Conservation (phyloP, 2,329 filamentous ascomycete species). For the Epicoccum nigrum region DNA sequence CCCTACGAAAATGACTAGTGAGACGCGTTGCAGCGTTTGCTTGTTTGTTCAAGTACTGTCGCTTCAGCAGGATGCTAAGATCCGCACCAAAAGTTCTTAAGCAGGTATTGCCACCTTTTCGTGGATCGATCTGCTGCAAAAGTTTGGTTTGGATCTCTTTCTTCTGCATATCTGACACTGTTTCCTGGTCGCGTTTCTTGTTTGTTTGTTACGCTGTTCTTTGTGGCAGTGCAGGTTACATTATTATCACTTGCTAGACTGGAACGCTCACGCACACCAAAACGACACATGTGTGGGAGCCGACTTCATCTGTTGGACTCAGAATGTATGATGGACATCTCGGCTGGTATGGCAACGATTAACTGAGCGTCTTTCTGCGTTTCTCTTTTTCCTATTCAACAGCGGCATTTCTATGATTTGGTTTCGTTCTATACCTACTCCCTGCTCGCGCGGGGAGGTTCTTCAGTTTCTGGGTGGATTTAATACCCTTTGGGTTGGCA, state of each 20-base stretch:
- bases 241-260: constrained; percentile 46
- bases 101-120: constrained; percentile 12
- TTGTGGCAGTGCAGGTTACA: constrained; percentile 44
- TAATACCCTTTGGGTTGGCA: constrained; percentile 33
- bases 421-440: constrained; percentile 39
- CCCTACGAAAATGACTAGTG: not conserved
- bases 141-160: constrained; percentile 24
- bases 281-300: constrained; percentile 35
- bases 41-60: not conserved
- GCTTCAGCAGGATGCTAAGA: not conserved
- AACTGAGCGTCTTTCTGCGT: constrained; percentile 20
- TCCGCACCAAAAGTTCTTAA: constrained; percentile 26
- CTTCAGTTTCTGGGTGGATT: constrained; percentile 30
- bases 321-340: constrained; percentile 36
- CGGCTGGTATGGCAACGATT: constrained; percentile 24
- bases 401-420: constrained; percentile 14
- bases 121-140: constrained; percentile 21
- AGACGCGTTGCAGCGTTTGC: not conserved
- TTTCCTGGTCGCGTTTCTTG: constrained; percentile 29
- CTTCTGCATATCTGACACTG: constrained; percentile 26
- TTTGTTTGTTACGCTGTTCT: constrained; percentile 36
- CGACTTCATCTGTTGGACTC: constrained; percentile 25
- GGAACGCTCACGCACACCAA: constrained; percentile 46
- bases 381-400: constrained; percentile 14
- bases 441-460: constrained; percentile 25